phyloP scores from a whole-genome alignment of 129 eudicot species.

The Tanacetum coccineum region DNA sequence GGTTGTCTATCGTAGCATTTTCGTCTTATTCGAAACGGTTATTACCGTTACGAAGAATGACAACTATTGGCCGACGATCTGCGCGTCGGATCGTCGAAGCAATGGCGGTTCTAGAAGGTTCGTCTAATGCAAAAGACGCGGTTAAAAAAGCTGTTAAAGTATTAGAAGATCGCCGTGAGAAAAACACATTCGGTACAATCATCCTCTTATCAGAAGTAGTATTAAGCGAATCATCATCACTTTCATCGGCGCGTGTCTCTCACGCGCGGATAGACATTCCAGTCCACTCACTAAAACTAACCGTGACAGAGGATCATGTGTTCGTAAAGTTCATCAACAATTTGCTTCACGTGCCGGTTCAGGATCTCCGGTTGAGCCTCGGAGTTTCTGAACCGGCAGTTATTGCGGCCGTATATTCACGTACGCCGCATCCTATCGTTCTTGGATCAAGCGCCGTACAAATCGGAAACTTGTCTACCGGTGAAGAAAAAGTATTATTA shows the following conservation, averaged over 20 bases:
- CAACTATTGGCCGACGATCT: conserved; percentile 48
- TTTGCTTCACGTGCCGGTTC: conserved; percentile 44
- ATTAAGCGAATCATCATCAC: conserved; percentile 19
- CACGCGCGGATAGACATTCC: conserved; percentile 44
- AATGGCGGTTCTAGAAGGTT: conserved; percentile 47
- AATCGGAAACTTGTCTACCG: conserved; percentile 61
- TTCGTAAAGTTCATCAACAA: conserved; percentile 38
- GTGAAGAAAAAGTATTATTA: conserved; percentile 68
- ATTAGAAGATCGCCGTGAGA: conserved; percentile 75
- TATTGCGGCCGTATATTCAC: conserved; percentile 65
- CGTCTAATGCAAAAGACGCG: conserved; percentile 52
- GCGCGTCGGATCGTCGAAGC: conserved; percentile 86
- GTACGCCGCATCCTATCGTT: conserved; percentile 39
- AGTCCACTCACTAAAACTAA: conserved; percentile 40
- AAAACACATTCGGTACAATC: conserved; percentile 50
- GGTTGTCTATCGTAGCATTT: conserved; percentile 82
- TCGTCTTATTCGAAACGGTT: conserved; percentile 70
- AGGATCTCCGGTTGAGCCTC: conserved; percentile 54
- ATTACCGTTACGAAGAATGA: conserved; percentile 74
- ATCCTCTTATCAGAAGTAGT: conserved; percentile 53
- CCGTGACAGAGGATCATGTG: conserved; percentile 18
- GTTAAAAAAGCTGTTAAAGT: conserved; percentile 78
- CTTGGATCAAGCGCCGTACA: conserved; percentile 49
- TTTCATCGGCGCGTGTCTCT: conserved; percentile 45
- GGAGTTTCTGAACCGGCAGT: conserved; percentile 56